Evolutionary conservation across 345 rosid species (phyloP), one percentile per base, ranked within the genome.

Genomic region (Noccaea bulbosa): DNA sequence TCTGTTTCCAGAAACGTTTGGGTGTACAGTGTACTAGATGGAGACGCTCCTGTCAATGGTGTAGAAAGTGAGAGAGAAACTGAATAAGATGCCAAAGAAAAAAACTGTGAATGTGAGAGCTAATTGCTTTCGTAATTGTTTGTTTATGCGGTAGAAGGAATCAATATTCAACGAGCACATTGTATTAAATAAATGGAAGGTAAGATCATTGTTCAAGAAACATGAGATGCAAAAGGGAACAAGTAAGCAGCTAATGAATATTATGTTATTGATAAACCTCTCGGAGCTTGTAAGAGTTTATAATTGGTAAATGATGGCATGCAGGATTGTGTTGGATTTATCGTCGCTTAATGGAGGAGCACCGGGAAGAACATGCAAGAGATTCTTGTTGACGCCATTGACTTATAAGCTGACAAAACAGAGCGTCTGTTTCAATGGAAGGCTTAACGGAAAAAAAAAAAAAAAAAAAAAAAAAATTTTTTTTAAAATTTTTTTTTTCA

Each of bases 291-390:
- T 40, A 2, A 20, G 22, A 10, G 10, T 0, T 68, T 55, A 32
- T 16, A 3, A 51, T 12, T 35, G 70, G 63, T 72, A 46, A 20
- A 37, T 49, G 50, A 17, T 17, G 20, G 20, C 20, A 17, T 17
- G 20, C 84, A 92, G 98, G 76, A 72, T 85, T 51, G 89, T 78
- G 15, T 63, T 90, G 85, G 93, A 93, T 60, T 76, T 84, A 41
- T 88, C 93, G 46, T 53, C 82, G 1, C 81, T 87, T 32, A 86
- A 76, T 33, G 96, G 89, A 5, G 98, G 98, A n/a, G 93, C 96
- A 15, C 93, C 98, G 1, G 82, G 92, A 17, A 17, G n/a, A n/a
- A n/a, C n/a, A n/a, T n/a, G n/a, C n/a, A n/a, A n/a, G n/a, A n/a
- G n/a, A n/a, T n/a, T n/a, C n/a, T n/a, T n/a, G n/a, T n/a, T n/a